These are phyloP conservation scores for Coemansia sp. DNA, from an alignment of 192 early-diverging fungal species.

Conservation along the genomic window DNA sequence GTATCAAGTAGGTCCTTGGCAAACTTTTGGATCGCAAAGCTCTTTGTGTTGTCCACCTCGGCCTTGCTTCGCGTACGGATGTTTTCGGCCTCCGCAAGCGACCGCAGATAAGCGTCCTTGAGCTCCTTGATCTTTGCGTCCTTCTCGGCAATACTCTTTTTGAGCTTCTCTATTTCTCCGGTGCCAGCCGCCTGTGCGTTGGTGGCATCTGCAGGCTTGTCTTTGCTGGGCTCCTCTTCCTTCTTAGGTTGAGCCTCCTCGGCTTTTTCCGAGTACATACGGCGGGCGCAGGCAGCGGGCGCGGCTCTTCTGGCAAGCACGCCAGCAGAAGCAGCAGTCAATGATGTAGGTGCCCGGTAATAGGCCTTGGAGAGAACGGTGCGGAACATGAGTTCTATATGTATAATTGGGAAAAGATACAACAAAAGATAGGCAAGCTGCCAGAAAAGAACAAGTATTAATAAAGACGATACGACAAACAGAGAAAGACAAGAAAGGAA, in stretches of 20 bases:
- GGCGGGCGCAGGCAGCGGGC: constrained; percentile 12
- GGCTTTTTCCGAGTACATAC: constrained; percentile 44
- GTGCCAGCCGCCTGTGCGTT: constrained; percentile 2
- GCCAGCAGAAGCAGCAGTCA: neutral
- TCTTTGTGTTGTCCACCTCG: constrained; percentile 77
- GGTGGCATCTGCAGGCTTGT: constrained; percentile 7
- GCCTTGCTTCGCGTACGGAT: constrained; percentile 82
- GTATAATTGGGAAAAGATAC: neutral
- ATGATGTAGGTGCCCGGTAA: constrained; percentile 16
- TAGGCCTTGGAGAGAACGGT: constrained; percentile 28
- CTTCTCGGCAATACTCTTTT: constrained; percentile 40
- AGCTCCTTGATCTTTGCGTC: constrained; percentile 56
- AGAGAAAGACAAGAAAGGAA: constrained; percentile 1
- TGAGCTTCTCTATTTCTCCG: constrained; percentile 38
- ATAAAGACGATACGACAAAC: constrained; percentile 4
- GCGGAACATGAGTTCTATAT: constrained; percentile 30
- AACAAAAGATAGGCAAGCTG: neutral
- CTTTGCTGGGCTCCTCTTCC: constrained; percentile 12
- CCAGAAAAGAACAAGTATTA: neutral
- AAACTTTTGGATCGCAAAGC: constrained; percentile 96
- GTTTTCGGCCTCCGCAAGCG: constrained; percentile 97
- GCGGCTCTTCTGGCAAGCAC: neutral
- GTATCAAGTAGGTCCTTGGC: constrained; percentile 94
- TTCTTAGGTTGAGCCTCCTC: constrained; percentile 10
- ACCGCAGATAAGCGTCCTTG: constrained; percentile 85